phyloP scores from a whole-genome alignment of 208 protist species.

The Trypanosoma lewisi region DNA sequence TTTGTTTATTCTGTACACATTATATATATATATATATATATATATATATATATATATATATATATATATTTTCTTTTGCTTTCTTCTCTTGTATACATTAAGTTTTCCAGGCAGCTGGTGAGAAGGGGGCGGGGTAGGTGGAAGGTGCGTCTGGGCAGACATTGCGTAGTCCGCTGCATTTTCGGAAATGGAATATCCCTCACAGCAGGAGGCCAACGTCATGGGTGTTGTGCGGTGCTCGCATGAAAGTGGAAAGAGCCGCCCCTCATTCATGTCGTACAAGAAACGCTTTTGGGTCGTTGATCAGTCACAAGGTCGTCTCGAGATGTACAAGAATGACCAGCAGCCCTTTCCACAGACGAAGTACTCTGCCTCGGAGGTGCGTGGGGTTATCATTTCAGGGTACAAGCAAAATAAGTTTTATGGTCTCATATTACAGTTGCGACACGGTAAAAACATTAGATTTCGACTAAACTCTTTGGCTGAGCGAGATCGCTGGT shows the following conservation, averaged over 20 bases:
- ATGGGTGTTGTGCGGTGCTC: slow-evolving; percentile 78
- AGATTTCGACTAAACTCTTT: slow-evolving; percentile 68
- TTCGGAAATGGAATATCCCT: slow-evolving; percentile 19
- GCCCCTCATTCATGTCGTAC: slow-evolving; percentile 43
- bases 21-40: no score
- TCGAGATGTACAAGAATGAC: slow-evolving; percentile 89
- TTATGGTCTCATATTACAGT: slow-evolving; percentile 66
- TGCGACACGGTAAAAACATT: slow-evolving; percentile 38
- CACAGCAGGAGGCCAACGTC: slow-evolving; percentile 18
- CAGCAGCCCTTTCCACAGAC: slow-evolving; percentile 56
- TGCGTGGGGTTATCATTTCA: slow-evolving; percentile 67
- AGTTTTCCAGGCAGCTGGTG: no score
- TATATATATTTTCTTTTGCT: no score
- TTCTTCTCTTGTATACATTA: background rate
- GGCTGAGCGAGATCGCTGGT: slow-evolving; percentile 73
- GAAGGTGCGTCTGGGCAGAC: background rate
- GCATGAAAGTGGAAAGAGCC: slow-evolving; percentile 43
- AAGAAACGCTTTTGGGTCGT: slow-evolving; percentile 87
- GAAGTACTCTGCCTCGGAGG: slow-evolving; percentile 43
- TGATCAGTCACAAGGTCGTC: slow-evolving; percentile 36
- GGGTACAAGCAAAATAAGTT: slow-evolving; percentile 83
- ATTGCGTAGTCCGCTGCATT: background rate
- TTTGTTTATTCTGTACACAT: slow-evolving; percentile 1
- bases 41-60: no score
- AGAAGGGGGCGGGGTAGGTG: no score